Evolutionary conservation across 1,139 yeast species (phyloP).

Genomic region (Hansenula sp.): DNA sequence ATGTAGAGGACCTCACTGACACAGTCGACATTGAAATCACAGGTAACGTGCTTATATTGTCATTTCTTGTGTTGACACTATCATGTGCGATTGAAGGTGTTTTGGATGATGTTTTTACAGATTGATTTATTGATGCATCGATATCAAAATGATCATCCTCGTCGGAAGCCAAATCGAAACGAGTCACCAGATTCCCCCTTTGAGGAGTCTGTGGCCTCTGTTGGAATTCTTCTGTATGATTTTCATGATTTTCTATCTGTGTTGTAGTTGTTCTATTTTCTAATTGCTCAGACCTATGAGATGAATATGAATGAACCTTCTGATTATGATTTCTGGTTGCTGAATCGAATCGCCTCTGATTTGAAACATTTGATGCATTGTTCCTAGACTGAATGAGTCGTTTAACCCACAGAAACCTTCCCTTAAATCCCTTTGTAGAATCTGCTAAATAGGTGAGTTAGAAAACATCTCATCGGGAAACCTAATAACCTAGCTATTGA

Average conservation of each 20-base stretch:
- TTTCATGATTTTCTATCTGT: neutral
- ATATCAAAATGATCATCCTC: neutral
- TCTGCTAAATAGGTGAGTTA: neutral
- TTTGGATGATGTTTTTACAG: slow-evolving; percentile 2
- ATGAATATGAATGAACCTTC: neutral
- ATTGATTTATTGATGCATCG: neutral
- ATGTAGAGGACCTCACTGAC: slow-evolving; percentile 34
- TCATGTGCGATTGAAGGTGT: slow-evolving; percentile 10
- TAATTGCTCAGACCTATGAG: neutral
- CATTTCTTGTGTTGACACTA: slow-evolving; percentile 19
- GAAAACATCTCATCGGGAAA: no score
- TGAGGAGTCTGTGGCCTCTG: no score
- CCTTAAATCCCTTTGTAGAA: slow-evolving; percentile 3
- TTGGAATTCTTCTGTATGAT: no score
- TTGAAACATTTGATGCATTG: slow-evolving; percentile 1
- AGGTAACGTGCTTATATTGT: slow-evolving; percentile 47
- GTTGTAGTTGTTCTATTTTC: neutral
- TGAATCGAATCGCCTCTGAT: neutral
- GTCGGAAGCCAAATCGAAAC: neutral
- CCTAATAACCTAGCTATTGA: no score
- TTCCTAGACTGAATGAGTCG: slow-evolving; percentile 12
- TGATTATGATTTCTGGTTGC: neutral
- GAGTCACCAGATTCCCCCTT: neutral
- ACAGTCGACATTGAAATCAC: slow-evolving; percentile 45
- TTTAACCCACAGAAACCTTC: slow-evolving; percentile 17